phyloP scores from a whole-genome alignment of 306 rosid species.

The Pueraria montana region DNA sequence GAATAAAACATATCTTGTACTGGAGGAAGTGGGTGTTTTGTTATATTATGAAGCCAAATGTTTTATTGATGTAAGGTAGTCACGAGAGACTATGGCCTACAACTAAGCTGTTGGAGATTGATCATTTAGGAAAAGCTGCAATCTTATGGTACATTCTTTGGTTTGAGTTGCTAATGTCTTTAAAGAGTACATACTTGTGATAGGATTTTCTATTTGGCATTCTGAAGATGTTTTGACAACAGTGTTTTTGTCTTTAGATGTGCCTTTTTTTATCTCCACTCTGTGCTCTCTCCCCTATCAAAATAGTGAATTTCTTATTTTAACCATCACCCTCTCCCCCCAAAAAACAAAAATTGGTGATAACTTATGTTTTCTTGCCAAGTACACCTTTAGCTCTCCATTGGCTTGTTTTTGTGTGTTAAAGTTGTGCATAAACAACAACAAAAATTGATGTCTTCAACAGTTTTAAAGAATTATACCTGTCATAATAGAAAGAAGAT shows the following conservation, averaged over 20 bases:
- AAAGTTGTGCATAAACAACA: constrained; percentile 6
- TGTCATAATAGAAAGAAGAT: constrained; percentile 42
- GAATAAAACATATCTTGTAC: constrained; percentile 3
- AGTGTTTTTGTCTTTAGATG: constrained; percentile 30
- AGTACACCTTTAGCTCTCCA: neutral
- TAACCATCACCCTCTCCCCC: neutral
- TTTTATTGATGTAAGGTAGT: constrained; percentile 13
- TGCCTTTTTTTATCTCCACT: neutral
- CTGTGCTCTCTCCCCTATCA: constrained; percentile 17
- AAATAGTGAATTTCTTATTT: constrained; percentile 14
- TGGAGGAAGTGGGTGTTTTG: constrained; percentile 20
- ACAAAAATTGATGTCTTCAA: neutral
- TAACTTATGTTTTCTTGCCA: constrained; percentile 10
- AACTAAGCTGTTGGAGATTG: constrained; percentile 19
- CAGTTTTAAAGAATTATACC: constrained; percentile 12
- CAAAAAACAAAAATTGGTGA: neutral
- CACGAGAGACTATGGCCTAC: neutral
- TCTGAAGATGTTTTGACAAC: neutral
- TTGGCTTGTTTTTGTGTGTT: neutral
- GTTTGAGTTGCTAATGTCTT: constrained; percentile 12
- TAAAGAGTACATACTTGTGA: constrained; percentile 25
- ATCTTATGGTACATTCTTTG: constrained; percentile 8
- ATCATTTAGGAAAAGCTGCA: constrained; percentile 32
- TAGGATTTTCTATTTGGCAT: neutral
- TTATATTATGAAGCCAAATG: neutral